These are phyloP conservation scores for Comarum palustre DNA, from an alignment of 306 rosid genomes.

Conservation along the genomic window DNA sequence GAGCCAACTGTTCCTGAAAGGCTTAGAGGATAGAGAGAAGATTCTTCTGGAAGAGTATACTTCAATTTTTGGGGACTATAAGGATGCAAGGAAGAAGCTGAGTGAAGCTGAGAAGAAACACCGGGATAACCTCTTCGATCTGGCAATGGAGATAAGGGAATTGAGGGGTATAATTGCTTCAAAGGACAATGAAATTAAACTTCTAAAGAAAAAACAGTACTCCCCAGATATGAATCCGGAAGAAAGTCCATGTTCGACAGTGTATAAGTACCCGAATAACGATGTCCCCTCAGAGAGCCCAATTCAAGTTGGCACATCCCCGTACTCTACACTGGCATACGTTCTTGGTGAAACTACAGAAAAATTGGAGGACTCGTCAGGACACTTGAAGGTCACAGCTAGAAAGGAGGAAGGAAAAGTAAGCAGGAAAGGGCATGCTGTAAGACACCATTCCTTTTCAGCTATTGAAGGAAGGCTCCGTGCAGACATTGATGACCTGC, in stretches of 20 bases:
- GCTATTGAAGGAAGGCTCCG: constrained; percentile 58
- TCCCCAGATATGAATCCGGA: constrained; percentile 29
- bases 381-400: constrained; percentile 8
- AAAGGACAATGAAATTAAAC: constrained; percentile 59
- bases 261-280: constrained; percentile 44
- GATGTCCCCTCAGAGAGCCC: constrained; percentile 32
- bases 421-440: constrained; percentile 22
- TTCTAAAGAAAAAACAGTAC: constrained; percentile 42
- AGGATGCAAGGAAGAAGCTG: constrained; percentile 60
- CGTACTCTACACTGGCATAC: constrained; percentile 21
- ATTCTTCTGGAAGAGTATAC: constrained; percentile 64
- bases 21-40: constrained; percentile 70
- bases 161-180: constrained; percentile 47
- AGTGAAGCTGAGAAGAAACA: constrained; percentile 59
- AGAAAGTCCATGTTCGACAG: constrained; percentile 38
- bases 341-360: constrained; percentile 27
- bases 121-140: constrained; percentile 54
- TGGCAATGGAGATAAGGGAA: constrained; percentile 66
- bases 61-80: constrained; percentile 62
- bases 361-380: constrained; percentile 18
- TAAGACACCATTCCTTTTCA: constrained; percentile 32
- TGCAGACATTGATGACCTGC: constrained; percentile 51
- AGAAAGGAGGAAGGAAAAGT: constrained; percentile 18
- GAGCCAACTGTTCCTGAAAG: constrained; percentile 59
- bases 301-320: constrained; percentile 28